These are phyloP conservation scores for Colletotrichum tropicale DNA, from an alignment of 2,329 filamentous ascomycete species.

Conservation along the genomic window DNA sequence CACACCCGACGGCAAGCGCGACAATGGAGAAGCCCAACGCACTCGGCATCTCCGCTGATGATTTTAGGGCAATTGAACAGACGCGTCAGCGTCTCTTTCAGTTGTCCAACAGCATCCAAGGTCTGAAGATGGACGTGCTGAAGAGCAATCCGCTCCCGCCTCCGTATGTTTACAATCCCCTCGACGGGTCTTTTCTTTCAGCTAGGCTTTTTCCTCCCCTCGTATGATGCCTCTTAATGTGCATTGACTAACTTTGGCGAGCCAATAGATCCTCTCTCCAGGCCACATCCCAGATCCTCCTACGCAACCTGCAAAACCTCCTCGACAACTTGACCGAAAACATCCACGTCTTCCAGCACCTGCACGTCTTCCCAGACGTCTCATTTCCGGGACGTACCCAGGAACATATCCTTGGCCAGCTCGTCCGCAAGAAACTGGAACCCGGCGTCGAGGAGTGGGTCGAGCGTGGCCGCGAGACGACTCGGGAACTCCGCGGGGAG, in stretches of 20 bases:
- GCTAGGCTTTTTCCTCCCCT: neutral
- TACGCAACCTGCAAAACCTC: constrained; percentile 71
- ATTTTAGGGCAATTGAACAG: constrained; percentile 73
- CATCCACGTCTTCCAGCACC: constrained; percentile 68
- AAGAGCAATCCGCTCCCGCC: constrained; percentile 70
- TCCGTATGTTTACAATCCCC: constrained; percentile 52
- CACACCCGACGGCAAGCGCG: neutral
- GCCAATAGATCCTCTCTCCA: constrained; percentile 71
- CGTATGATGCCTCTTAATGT: neutral
- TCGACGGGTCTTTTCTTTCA: neutral
- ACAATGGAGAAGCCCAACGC: constrained; percentile 15
- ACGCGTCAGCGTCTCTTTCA: constrained; percentile 71
- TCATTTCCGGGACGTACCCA: constrained; percentile 75
- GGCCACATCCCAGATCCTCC: constrained; percentile 73
- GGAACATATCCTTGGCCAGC: constrained; percentile 67
- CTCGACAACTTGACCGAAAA: constrained; percentile 70
- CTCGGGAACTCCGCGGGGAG: constrained; percentile 28
- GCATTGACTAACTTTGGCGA: neutral
- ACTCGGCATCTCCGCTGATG: constrained; percentile 60
- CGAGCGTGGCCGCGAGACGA: constrained; percentile 61
- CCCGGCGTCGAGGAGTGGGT: constrained; percentile 78
- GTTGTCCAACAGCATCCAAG: constrained; percentile 70
- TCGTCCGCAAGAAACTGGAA: constrained; percentile 85
- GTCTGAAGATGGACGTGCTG: constrained; percentile 64
- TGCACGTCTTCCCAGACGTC: constrained; percentile 78